Base-by-base conservation (phyloP, 1,284 basidiomycete genomes). In the Ceraceosorus guamensis region DNA sequence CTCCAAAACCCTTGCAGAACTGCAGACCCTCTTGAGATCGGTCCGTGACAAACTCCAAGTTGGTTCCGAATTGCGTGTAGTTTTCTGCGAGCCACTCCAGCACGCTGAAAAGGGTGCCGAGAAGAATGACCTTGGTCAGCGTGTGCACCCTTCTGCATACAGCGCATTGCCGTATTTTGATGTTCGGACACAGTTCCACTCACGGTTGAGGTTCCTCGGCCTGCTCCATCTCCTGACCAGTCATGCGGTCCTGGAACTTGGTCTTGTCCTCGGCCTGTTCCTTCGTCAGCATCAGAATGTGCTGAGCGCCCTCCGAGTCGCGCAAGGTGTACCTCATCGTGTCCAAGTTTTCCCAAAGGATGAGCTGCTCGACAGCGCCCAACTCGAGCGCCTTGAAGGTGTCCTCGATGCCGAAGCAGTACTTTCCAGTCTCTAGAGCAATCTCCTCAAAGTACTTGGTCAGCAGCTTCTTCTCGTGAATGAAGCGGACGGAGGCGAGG, bases 391-490 rank as follows among this genome's bases (percentile, higher is more conserved):
- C 91, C 77, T 95, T 96, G 70, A 99, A 83, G 0, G 95, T 98
- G 77, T 99, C 95, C 14, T 89, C 89, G 62, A 99, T 84, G 79
- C 93, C 95, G 77, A 96, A 99, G 80, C 93, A 97, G 81, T 96
- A 98, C 79, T 88, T 91, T 73, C 86, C 90, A 18, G 91, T 93
- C 77, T 99, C 93, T 77, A 90, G 88, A 63, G 91, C 93, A 79
- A 99, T 99, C 80, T 99, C 95, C 76, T 98, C 93, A 78, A 99
- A 97, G 82, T 97, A 98, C 77, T 85, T 90, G 77, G 97, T 92
- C 50, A 76, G 74, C 18, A 76, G 59, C 51, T 82, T 87, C 83
- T 98, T 98, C 82, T 99, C 93, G 79, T 98, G 93, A 14, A 99
- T 91, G 69, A 99, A 98, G 78, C 98, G 98, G 81, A 99, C 95